A percentile compares a stretch with the other conserved stretches of the same genome.
phyloP scores from a whole-genome alignment of 805 yeast species.

The Kodamaea lidongshanica region DNA sequence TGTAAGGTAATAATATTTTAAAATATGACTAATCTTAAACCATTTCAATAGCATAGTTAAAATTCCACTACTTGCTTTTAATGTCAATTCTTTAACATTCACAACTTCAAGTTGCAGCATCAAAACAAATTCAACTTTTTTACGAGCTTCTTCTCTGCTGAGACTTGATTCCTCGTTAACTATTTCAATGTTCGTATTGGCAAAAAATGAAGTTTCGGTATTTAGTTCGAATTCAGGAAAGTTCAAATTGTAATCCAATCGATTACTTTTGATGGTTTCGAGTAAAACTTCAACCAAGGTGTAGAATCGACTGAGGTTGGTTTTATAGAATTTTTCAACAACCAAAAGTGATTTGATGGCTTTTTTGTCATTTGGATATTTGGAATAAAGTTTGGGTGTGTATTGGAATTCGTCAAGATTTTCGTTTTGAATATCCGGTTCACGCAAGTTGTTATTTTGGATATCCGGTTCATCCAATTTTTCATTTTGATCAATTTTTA shows the following conservation, averaged over 20 bases:
- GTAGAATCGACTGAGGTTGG: slow-evolving; percentile 48
- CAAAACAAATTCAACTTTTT: slow-evolving; percentile 19
- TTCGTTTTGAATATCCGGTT: slow-evolving; percentile 1
- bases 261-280: slow-evolving; percentile 54
- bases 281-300: slow-evolving; percentile 60
- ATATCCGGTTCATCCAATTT: slow-evolving; percentile 1
- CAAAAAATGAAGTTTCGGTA: slow-evolving; percentile 24
- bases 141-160: slow-evolving; percentile 11
- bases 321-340: slow-evolving; percentile 55
- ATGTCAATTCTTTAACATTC: slow-evolving; percentile 55
- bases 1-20: slow-evolving; percentile 71
- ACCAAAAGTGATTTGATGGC: slow-evolving; percentile 42
- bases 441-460: background rate
- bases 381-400: slow-evolving; percentile 15
- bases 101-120: slow-evolving; percentile 46
- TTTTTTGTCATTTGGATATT: slow-evolving; percentile 29
- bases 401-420: slow-evolving; percentile 22
- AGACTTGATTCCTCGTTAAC: slow-evolving; percentile 6
- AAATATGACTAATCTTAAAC: slow-evolving; percentile 72
- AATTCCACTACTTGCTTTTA: slow-evolving; percentile 54
- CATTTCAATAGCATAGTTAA: slow-evolving; percentile 55
- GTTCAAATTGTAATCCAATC: slow-evolving; percentile 30
- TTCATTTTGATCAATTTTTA: slow-evolving; percentile 3
- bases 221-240: slow-evolving; percentile 33
- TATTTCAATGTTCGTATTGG: slow-evolving; percentile 5